phyloP scores from a whole-genome alignment of 176 grass and related monocot species.

The Cenchrus fungigraminus region DNA sequence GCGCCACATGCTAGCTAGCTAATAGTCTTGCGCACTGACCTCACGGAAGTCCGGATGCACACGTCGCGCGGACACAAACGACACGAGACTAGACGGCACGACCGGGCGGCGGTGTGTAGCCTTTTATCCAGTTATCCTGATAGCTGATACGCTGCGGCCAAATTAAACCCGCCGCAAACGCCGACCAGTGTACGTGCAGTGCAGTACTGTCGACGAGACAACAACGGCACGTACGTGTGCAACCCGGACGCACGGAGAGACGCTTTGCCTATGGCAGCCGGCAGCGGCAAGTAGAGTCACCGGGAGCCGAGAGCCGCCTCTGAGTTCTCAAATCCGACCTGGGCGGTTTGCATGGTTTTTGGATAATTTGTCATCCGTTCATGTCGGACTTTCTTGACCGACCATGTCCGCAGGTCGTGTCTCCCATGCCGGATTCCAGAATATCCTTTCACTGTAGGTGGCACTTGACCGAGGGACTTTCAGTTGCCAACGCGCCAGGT shows the following conservation, averaged over 20 bases:
- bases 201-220: not conserved
- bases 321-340: not conserved
- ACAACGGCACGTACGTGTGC: not conserved
- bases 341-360: not conserved
- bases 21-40: too few relatives aligned
- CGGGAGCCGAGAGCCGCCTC: not conserved
- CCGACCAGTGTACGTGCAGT: not conserved
- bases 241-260: not conserved
- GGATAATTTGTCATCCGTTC: not conserved
- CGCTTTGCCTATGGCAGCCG: not conserved
- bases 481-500: not conserved
- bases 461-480: not conserved
- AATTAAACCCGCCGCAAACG: not conserved
- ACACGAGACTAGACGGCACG: too few relatives aligned
- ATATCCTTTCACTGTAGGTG: not conserved
- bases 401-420: not conserved
- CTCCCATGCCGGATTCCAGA: not conserved
- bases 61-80: too few relatives aligned
- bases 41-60: too few relatives aligned
- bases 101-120: not conserved
- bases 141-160: not conserved
- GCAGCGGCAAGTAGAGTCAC: not conserved
- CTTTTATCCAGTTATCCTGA: not conserved
- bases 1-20: too few relatives aligned
- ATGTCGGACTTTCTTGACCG: not conserved